These are phyloP conservation scores for Flaveria linearis DNA, from an alignment of 129 eudicot species.

Conservation along the genomic window DNA sequence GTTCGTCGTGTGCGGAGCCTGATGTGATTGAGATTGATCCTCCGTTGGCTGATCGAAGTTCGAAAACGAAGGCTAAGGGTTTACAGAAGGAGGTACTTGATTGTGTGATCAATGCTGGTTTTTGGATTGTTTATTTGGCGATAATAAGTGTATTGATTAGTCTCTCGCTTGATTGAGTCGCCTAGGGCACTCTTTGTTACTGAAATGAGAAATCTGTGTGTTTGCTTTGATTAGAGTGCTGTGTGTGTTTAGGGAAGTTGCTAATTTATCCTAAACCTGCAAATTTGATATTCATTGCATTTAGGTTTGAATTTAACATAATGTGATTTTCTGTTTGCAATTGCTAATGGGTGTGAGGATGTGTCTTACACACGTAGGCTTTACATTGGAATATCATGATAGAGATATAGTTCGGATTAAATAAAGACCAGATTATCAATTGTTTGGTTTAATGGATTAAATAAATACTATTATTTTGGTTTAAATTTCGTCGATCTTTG, in stretches of 20 bases:
- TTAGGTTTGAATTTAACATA: neutral
- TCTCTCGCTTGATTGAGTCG: neutral
- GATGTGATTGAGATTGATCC: conserved; percentile 64
- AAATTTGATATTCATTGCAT: neutral
- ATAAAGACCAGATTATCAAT: no score
- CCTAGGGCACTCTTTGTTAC: no score
- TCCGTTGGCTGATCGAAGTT: conserved; percentile 33
- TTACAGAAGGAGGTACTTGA: conserved; percentile 55
- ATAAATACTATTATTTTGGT: no score
- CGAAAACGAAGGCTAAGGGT: conserved; percentile 38
- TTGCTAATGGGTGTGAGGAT: no score
- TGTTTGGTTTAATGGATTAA: no score
- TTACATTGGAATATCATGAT: no score
- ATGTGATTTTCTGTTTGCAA: neutral
- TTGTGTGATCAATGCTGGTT: neutral
- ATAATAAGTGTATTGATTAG: no score
- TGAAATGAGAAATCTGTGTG: neutral
- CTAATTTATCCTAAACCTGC: neutral
- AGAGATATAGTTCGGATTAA: no score
- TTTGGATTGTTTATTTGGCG: no score
- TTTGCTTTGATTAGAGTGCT: neutral
- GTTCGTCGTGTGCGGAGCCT: conserved; percentile 52
- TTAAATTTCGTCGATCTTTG: no score
- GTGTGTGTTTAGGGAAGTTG: conserved; percentile 7
- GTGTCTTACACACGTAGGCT: no score